phyloP scores from a whole-genome alignment of 2,329 filamentous ascomycete genomes.

The Pseudocercospora fijiensis region DNA sequence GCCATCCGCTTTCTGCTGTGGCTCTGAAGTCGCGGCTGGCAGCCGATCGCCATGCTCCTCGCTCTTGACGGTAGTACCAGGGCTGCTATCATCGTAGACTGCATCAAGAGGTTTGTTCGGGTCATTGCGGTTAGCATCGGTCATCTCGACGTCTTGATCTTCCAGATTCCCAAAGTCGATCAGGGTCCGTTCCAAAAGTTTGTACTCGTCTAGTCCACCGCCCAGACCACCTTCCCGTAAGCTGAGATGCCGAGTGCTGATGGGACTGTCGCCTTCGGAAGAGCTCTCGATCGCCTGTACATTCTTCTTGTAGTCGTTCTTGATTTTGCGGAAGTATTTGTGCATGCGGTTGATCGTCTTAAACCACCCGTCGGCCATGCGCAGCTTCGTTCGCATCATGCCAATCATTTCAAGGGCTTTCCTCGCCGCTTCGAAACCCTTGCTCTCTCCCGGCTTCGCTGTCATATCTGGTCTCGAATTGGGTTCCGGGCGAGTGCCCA shows the following conservation, averaged over 20 bases:
- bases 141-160: constrained; percentile 41
- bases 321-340: constrained; percentile 54
- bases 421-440: constrained; percentile 47
- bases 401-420: constrained; percentile 53
- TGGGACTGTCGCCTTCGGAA: constrained; percentile 35
- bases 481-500: constrained; percentile 41
- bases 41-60: constrained; percentile 33
- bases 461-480: constrained; percentile 11
- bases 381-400: constrained; percentile 54
- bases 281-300: constrained; percentile 33
- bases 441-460: constrained; percentile 27
- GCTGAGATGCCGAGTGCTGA: constrained; percentile 32
- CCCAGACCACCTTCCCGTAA: constrained; percentile 41
- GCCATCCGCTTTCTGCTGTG: constrained; percentile 27
- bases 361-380: constrained; percentile 59
- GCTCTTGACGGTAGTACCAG: constrained; percentile 36
- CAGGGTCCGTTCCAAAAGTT: constrained; percentile 42
- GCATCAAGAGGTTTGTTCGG: constrained; percentile 28
- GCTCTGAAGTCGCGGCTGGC: constrained; percentile 21
- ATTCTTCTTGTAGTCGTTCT: constrained; percentile 49
- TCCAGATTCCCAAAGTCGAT: constrained; percentile 40
- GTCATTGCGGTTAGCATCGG: constrained; percentile 29
- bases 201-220: constrained; percentile 59
- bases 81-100: constrained; percentile 34
- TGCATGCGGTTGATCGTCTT: constrained; percentile 56